Conservation (phyloP, 176 grass and related monocot species). For the Carex littledalei region DNA sequence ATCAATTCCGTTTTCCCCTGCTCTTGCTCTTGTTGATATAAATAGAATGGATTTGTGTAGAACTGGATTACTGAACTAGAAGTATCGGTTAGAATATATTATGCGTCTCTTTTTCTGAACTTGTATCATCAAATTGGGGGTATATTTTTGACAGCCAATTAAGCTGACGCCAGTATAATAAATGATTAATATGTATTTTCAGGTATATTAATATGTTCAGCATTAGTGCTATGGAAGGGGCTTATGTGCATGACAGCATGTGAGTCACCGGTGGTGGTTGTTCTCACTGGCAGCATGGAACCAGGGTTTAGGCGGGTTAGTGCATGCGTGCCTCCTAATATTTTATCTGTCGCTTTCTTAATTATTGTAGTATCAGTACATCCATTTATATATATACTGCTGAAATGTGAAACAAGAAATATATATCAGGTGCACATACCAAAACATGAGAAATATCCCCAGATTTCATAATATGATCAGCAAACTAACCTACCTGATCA, state of each 20-base stretch:
- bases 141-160: too few species aligned
- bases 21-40: not conserved
- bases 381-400: not conserved
- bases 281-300: slow-evolving; percentile 23
- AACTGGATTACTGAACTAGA: not conserved
- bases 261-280: slow-evolving; percentile 11
- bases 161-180: not conserved
- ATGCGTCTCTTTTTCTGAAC: not conserved
- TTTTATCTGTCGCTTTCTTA: not conserved
- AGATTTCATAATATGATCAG: not conserved
- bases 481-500: not conserved
- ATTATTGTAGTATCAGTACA: not conserved
- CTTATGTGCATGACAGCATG: slow-evolving; percentile 20
- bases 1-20: not conserved
- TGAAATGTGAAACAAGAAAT: not conserved
- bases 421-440: not conserved
- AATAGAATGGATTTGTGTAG: not conserved
- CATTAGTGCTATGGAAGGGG: slow-evolving; percentile 23
- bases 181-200: not conserved
- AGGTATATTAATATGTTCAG: slow-evolving; percentile 19
- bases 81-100: not conserved
- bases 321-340: not conserved
- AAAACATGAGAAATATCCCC: not conserved
- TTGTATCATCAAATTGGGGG: too few species aligned
- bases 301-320: slow-evolving; percentile 22